Evolutionary conservation across 371 early-diverging fungal genomes (phyloP).

Genomic region (Actinomortierella wolfii): DNA sequence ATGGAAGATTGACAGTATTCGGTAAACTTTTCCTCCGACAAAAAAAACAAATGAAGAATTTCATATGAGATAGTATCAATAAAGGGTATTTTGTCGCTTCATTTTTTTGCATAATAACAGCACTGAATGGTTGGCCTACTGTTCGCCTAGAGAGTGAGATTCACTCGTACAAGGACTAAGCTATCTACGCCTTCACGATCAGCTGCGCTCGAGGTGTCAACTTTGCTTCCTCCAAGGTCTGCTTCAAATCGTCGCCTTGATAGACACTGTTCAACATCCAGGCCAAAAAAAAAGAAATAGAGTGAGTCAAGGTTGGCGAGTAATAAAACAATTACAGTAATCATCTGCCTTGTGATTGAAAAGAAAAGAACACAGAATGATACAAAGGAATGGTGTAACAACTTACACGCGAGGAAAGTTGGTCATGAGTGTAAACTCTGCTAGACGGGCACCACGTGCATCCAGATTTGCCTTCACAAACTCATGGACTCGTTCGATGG

Average conservation of each 20-base stretch:
- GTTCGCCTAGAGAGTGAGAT: no score
- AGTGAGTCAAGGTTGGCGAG: no score
- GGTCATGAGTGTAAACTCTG: conserved; percentile 34
- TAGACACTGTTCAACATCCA: conserved; percentile 15
- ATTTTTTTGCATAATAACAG: no score
- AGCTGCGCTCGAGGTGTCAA: conserved; percentile 39
- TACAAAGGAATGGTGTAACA: background rate
- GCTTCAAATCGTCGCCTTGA: conserved; percentile 23
- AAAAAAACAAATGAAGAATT: no score
- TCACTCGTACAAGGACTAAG: no score
- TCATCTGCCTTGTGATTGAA: background rate
- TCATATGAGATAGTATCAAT: no score
- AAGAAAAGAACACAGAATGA: background rate
- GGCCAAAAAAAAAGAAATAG: background rate
- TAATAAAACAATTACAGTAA: background rate
- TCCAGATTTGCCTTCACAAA: conserved; percentile 40
- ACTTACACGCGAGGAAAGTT: conserved; percentile 35
- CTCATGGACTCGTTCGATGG: conserved; percentile 24
- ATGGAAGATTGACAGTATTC: no score
- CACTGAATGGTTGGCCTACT: no score
- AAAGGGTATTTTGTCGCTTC: no score
- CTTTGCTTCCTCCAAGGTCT: conserved; percentile 36
- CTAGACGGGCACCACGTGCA: conserved; percentile 21
- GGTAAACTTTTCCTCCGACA: no score
- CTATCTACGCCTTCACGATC: conserved; percentile 19